Evolutionary conservation across 1,284 basidiomycete genomes (phyloP), one percentile per base, ranked within the genome.

Genomic region (Tilletia setariae): DNA sequence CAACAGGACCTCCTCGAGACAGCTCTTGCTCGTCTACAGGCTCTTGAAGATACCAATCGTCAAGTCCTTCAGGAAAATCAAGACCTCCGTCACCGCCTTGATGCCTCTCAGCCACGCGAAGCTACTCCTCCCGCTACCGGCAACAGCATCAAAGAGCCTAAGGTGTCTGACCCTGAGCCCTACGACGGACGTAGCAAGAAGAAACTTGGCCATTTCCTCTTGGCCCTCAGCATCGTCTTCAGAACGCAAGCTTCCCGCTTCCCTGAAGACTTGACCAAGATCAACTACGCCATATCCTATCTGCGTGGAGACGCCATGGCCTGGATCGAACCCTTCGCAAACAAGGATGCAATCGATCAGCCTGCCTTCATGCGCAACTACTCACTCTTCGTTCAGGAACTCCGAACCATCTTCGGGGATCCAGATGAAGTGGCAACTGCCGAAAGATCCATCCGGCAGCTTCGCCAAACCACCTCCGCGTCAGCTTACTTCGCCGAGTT

Each of bases 251-350:
- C 49, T 21, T 51, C 49, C 11, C 49, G 49, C 11, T 51, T 13
- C 23, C 49, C 49, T 16, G 21, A 9, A 7, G 49, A 51, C 11
- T 16, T 8, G n/a, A 13, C 11, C 49, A 51, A n/a, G n/a, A n/a
- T n/a, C n/a, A n/a, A n/a, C n/a, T n/a, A n/a, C n/a, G n/a, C n/a
- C n/a, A n/a, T n/a, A 51, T 51, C 49, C 49, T 51, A 11, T 21
- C n/a, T 51, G 15, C 49, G 49, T 51, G 49, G 23, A 13, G 49
- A 51, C 15, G 49, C 49, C 49, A 51, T 13, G 49, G 8, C 49
- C 9, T 51, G 49, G 49, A 21, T 51, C 49, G 49, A 51, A 21
- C 49, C 49, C 49, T 51, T 51, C 49, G 49, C 49, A 13, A 51
- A 9, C 49, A 51, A 51, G 49, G 11, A 9, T 51, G 8, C 49